phyloP scores from a whole-genome alignment of 345 rosid genomes.

The Gossypium longicalyx region DNA sequence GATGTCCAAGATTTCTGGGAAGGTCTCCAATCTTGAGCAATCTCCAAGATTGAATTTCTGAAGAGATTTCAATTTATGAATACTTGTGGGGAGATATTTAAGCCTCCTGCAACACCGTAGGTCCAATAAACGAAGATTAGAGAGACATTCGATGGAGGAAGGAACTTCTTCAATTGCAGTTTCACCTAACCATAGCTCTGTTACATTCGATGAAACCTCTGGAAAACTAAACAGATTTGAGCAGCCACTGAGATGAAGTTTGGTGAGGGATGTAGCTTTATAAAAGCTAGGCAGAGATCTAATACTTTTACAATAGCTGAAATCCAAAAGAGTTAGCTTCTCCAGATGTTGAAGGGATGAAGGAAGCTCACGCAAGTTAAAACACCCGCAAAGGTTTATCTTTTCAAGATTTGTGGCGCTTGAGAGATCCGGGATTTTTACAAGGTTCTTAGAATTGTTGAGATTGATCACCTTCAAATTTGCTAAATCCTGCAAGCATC shows the following conservation, averaged over 20 bases:
- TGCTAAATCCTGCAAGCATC: too few relatives aligned
- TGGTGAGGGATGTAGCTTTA: too few relatives aligned
- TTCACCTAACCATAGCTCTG: conserved; percentile 12
- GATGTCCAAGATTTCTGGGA: conserved; percentile 23
- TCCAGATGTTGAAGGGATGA: not conserved
- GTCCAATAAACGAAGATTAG: conserved; percentile 16
- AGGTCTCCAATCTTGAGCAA: conserved; percentile 28
- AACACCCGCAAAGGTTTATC: too few relatives aligned
- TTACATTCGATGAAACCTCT: conserved; percentile 20
- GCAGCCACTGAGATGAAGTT: too few relatives aligned
- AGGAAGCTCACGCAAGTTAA: too few relatives aligned
- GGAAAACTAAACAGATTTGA: too few relatives aligned
- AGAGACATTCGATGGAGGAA: conserved; percentile 8
- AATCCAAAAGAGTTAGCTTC: not conserved
- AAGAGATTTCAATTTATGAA: conserved; percentile 26
- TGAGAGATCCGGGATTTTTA: too few relatives aligned
- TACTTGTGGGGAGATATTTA: conserved; percentile 22
- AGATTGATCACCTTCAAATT: too few relatives aligned
- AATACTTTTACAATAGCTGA: not conserved
- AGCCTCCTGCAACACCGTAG: conserved; percentile 26
- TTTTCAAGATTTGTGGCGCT: too few relatives aligned
- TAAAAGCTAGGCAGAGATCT: too few relatives aligned
- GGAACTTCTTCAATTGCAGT: conserved; percentile 20
- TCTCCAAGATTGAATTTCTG: conserved; percentile 11
- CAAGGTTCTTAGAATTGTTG: too few relatives aligned